Conservation (phyloP, 2,329 filamentous ascomycete species). For the Neofusicoccum kwambonambiense region DNA sequence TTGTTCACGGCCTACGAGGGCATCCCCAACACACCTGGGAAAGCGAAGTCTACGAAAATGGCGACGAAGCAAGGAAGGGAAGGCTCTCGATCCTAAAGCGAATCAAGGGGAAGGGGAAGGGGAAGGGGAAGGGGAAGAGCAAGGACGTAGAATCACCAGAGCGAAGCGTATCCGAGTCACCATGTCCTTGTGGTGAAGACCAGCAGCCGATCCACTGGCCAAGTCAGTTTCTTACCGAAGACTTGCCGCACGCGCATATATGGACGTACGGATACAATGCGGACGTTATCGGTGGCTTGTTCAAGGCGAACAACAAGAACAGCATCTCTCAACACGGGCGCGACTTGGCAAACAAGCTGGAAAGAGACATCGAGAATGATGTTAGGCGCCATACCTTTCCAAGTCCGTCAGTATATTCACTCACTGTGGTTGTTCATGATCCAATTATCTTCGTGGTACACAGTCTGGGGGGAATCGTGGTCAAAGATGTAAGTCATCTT, state of each 20-base stretch:
- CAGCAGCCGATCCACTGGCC: slow-evolving; percentile 34
- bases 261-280: slow-evolving; percentile 46
- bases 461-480: slow-evolving; percentile 41
- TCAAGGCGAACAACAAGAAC: slow-evolving; percentile 40
- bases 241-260: slow-evolving; percentile 37
- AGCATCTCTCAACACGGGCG: slow-evolving; percentile 38
- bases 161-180: background rate
- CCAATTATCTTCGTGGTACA: slow-evolving; percentile 40
- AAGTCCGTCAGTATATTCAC: background rate
- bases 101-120: background rate
- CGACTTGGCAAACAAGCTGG: slow-evolving; percentile 26
- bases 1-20: slow-evolving; percentile 38
- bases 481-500: slow-evolving; percentile 37
- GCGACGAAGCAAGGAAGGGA: slow-evolving; percentile 14
- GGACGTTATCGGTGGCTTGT: slow-evolving; percentile 36
- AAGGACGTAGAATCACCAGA: background rate
- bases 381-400: slow-evolving; percentile 19
- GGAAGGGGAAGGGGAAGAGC: background rate
- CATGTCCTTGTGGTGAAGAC: background rate
- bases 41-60: slow-evolving; percentile 21
- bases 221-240: slow-evolving; percentile 35
- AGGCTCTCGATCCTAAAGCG: background rate
- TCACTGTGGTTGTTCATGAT: slow-evolving; percentile 23
- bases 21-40: slow-evolving; percentile 37
- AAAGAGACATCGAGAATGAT: slow-evolving; percentile 33